phyloP scores from a whole-genome alignment of 306 rosid species.

The Casuarina equisetifolia region DNA sequence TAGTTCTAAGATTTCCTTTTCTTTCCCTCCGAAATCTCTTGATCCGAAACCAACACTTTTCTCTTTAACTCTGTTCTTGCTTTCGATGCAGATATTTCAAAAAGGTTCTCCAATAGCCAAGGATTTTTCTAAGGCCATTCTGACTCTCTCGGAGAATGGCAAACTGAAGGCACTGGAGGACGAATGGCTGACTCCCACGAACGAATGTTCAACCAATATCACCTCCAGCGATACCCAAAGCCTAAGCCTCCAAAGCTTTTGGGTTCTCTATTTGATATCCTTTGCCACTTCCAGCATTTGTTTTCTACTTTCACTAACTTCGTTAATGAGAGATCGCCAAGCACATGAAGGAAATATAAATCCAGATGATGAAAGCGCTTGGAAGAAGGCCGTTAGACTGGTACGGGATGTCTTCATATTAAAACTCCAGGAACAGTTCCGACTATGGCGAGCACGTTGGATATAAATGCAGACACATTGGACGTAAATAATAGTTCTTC shows the following conservation, averaged over 20 bases:
- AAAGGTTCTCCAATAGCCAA: conserved; percentile 44
- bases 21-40: too few species aligned
- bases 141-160: conserved; percentile 32
- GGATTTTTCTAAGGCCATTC: conserved; percentile 34
- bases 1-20: too few species aligned
- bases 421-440: not conserved
- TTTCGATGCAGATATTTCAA: conserved; percentile 34
- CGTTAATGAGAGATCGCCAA: not conserved
- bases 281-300: conserved; percentile 25
- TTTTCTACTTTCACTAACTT: conserved; percentile 7
- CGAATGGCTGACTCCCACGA: conserved; percentile 19
- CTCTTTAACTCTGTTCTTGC: not conserved
- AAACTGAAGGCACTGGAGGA: conserved; percentile 9
- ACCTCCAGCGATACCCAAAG: conserved; percentile 6
- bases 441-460: conserved; percentile 12
- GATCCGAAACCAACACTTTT: too few species aligned
- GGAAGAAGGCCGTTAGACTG: too few species aligned
- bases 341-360: not conserved
- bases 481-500: too few species aligned
- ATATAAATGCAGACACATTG: conserved; percentile 1
- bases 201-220: conserved; percentile 26
- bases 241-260: conserved; percentile 26
- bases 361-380: not conserved
- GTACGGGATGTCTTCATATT: too few species aligned
- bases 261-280: conserved; percentile 31